phyloP scores from a whole-genome alignment of 305 asterid species.

The Andrographis paniculata region DNA sequence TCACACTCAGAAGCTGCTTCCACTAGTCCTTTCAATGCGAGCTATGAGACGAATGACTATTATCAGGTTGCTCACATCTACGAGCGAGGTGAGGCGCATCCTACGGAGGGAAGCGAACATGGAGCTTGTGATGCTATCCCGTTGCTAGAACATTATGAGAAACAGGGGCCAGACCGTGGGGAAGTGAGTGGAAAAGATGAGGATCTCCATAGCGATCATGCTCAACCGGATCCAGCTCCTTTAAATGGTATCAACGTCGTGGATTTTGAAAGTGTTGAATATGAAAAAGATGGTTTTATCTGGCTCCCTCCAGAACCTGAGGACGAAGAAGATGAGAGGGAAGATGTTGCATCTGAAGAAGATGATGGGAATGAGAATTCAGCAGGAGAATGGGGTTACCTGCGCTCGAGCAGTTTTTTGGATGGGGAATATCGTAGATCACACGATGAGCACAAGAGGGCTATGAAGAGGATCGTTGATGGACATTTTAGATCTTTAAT shows the following conservation, averaged over 20 bases:
- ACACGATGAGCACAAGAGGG: conserved; percentile 74
- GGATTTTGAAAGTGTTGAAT: conserved; percentile 68
- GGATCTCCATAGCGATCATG: conserved; percentile 27
- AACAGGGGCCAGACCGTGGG: conserved; percentile 28
- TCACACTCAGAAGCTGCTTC: conserved; percentile 39
- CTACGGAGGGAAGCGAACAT: conserved; percentile 31
- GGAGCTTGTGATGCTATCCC: conserved; percentile 27
- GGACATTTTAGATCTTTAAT: conserved; percentile 93
- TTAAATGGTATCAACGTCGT: conserved; percentile 53
- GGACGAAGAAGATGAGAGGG: conserved; percentile 89
- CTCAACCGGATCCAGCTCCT: conserved; percentile 63
- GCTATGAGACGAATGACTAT: conserved; percentile 30
- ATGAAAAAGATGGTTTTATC: conserved; percentile 79
- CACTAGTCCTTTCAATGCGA: conserved; percentile 27
- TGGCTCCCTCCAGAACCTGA: conserved; percentile 99
- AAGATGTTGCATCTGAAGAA: conserved; percentile 49
- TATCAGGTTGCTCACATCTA: conserved; percentile 33
- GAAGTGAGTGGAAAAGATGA: conserved; percentile 29
- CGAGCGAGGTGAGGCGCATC: conserved; percentile 29
- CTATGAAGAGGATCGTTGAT: conserved; percentile 76
- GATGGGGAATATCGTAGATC: conserved; percentile 80
- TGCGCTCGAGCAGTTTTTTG: conserved; percentile 71
- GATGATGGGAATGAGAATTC: conserved; percentile 63
- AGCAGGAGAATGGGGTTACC: conserved; percentile 83
- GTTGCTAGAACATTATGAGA: conserved; percentile 33